These are phyloP conservation scores for Penicillium sumatraense DNA, from an alignment of 2,329 filamentous ascomycete species.

Conservation along the genomic window DNA sequence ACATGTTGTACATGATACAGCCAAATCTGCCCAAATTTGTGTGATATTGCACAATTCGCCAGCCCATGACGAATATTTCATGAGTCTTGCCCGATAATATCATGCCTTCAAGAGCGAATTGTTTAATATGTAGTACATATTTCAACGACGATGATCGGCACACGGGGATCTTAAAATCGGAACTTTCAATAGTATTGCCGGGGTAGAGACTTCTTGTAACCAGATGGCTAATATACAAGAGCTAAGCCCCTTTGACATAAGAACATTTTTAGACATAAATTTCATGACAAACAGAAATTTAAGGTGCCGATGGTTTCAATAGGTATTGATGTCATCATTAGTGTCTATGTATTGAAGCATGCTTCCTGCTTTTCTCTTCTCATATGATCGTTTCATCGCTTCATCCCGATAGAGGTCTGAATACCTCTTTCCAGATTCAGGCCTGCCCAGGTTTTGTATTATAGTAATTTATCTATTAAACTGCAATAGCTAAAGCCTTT, in stretches of 20 bases:
- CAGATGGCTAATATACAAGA: slow-evolving; percentile 70
- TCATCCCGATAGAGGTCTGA: too few species aligned
- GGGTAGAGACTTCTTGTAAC: too few species aligned
- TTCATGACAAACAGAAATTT: not conserved
- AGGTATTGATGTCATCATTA: not conserved
- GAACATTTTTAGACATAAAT: slow-evolving; percentile 23
- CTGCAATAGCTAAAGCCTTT: not conserved
- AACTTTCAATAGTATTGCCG: not conserved
- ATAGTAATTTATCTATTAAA: too few species aligned
- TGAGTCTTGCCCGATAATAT: too few species aligned
- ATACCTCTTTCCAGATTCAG: too few species aligned
- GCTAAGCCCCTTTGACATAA: slow-evolving; percentile 72
- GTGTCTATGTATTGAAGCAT: not conserved
- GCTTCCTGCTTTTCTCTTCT: not conserved
- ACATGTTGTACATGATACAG: too few species aligned
- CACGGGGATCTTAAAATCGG: not conserved
- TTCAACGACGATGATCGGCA: not conserved
- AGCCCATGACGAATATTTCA: too few species aligned
- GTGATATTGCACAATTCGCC: too few species aligned
- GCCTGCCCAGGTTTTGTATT: too few species aligned
- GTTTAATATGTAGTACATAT: too few species aligned
- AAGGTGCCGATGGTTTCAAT: not conserved
- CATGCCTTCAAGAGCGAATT: too few species aligned
- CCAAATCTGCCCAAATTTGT: too few species aligned
- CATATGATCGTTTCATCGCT: not conserved